Evolutionary conservation across 108 stramenopile genomes (phyloP), one percentile per base, ranked within the genome.

Genomic region (Nitzschia sp.): DNA sequence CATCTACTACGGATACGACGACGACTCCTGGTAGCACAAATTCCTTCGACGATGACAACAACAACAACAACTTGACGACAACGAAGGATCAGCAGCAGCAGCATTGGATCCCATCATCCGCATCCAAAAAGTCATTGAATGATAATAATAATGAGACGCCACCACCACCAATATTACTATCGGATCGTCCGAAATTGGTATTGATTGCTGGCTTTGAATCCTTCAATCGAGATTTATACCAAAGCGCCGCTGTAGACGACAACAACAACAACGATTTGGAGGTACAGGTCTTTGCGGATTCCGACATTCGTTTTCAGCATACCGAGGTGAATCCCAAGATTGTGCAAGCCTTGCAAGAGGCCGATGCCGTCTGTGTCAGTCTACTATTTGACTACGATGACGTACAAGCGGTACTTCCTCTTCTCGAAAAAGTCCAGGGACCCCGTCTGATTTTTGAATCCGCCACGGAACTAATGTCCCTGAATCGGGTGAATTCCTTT

Each of bases 131-230:
- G n/a, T n/a, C n/a, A n/a, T n/a, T n/a, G n/a, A n/a, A n/a, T n/a
- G n/a, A n/a, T n/a, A n/a, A n/a, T n/a, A n/a, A n/a, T n/a, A n/a
- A n/a, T n/a, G n/a, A n/a, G n/a, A n/a, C n/a, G n/a, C n/a, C n/a
- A n/a, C n/a, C n/a, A n/a, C n/a, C n/a, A n/a, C n/a, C n/a, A n/a
- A n/a, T n/a, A n/a, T n/a, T n/a, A n/a, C n/a, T n/a, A n/a, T n/a
- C n/a, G n/a, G n/a, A n/a, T n/a, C n/a, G n/a, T n/a, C n/a, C 38
- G 38, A 89, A 83, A 29, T 77, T 94, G 15, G 89, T 94, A 2
- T 76, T 94, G 13, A 85, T 92, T 16, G 89, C 93, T 2, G 93
- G 93, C n/a, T 94, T 94, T 60, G 93, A 94, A 77, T 88, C 89
- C 8, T 94, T 94, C 83, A 94, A 94, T 63, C 66, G 87, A 21